Base-by-base conservation (phyloP, 495 filamentous ascomycete species). In the Terfezia claveryi region DNA sequence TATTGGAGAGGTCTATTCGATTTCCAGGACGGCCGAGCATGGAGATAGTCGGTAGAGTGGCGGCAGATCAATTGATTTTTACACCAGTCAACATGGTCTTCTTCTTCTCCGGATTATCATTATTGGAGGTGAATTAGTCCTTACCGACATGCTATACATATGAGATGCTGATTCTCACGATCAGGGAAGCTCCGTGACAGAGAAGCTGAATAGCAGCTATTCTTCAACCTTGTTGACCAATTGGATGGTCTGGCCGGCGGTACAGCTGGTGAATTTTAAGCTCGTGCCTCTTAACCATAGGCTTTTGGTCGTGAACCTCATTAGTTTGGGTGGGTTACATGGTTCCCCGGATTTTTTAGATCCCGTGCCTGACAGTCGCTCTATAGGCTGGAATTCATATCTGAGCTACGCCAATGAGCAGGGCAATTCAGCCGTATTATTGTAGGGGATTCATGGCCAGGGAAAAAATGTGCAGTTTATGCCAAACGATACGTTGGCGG, bases 341-440 rank as follows among this genome's bases (percentile, higher is more conserved):
- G 27, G n/a, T 41, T 38, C 0, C 38, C 20, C 52, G 5, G 17
- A 10, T 36, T 7, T 54, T 4, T 52, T 20, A 38, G 16, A 17
- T 57, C 11, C 36, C 17, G 10, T 57, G 58, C 59, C 65, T 54
- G 67, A 62, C 61, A 54, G 53, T 23, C 27, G 1, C 27, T 12
- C 23, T 72, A 67, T 73, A 77, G 89, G 87, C 57, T 98, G 91
- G 91, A 98, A 98, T 65, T 94, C 86, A 67, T 91, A 94, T 67
- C 68, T 98, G 52, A 94, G 87, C 69, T 80, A 75, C 65, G 70
- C 92, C 57, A 93, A 88, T 69, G 88, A 68, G 7, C 27, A 2
- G 27, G 27, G 27, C 0, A 32, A 2, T 32, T 32, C 27, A 32
- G 27, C 27, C 27, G 4, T 1, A 32, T 32, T 1, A 32, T 32